phyloP scores from a whole-genome alignment of 805 yeast species.

The Nakazawaea anatomiae region DNA sequence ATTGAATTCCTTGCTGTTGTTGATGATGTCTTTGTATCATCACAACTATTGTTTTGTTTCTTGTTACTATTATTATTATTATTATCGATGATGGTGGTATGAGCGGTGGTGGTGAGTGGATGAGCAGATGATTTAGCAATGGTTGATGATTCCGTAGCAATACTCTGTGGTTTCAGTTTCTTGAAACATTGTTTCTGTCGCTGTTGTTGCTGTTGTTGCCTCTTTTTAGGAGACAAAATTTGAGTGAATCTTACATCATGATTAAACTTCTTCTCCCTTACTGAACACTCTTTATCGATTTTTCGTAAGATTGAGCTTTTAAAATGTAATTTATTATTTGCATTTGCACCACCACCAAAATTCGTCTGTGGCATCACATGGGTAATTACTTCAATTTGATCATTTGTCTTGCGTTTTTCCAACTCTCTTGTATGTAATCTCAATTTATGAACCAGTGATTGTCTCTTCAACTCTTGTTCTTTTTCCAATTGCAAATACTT shows the following conservation, averaged over 20 bases:
- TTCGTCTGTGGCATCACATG: constrained; percentile 14
- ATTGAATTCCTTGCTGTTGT: background rate
- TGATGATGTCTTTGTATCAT: background rate
- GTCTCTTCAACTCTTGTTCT: constrained; percentile 37
- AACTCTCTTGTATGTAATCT: constrained; percentile 34
- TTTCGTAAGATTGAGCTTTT: constrained; percentile 24
- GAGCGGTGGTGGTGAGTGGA: too few species aligned
- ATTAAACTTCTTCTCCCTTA: constrained; percentile 17
- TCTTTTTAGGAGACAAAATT: constrained; percentile 4
- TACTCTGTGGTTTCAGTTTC: too few species aligned
- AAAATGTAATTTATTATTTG: constrained; percentile 12
- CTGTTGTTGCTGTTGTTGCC: constrained; percentile 10
- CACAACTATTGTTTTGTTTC: background rate
- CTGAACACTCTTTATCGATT: constrained; percentile 23
- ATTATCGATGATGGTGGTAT: too few species aligned
- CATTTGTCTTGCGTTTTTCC: constrained; percentile 32
- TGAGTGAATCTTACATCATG: constrained; percentile 11
- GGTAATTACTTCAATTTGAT: constrained; percentile 29
- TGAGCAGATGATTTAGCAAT: too few species aligned
- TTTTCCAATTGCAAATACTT: constrained; percentile 31
- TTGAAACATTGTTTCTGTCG: background rate
- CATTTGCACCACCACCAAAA: background rate
- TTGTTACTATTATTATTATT: background rate
- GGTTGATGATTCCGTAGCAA: too few species aligned
- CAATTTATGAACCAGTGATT: constrained; percentile 38